Conservation (phyloP, 2,329 filamentous ascomycete species). For the Nothophaeocryptopus gaeumannii region DNA sequence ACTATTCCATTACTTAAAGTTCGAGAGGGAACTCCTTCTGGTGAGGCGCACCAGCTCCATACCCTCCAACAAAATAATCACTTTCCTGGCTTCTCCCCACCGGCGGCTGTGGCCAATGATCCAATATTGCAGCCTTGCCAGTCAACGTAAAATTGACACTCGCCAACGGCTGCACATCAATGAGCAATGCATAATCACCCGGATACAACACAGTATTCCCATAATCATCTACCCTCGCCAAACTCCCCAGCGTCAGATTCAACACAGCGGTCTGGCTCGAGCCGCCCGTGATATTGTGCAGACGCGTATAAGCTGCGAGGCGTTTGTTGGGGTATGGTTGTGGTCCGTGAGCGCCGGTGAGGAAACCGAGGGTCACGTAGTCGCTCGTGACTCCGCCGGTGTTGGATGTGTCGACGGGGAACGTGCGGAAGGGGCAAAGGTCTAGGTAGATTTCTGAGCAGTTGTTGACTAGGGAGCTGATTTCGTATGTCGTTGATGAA, state of each 20-base stretch:
- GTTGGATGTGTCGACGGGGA: conserved; percentile 50
- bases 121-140: conserved; percentile 45
- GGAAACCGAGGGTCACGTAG: conserved; percentile 53
- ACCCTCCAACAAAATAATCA: conserved; percentile 35
- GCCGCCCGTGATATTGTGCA: conserved; percentile 34
- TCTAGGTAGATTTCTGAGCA: conserved; percentile 41
- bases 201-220: conserved; percentile 56
- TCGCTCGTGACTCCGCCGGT: conserved; percentile 48
- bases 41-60: conserved; percentile 19
- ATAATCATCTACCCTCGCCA: conserved; percentile 50
- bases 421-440: conserved; percentile 43
- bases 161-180: conserved; percentile 46
- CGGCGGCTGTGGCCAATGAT: conserved; percentile 37
- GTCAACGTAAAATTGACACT: conserved; percentile 48
- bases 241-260: conserved; percentile 47
- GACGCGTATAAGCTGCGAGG: conserved; percentile 51
- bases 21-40: conserved; percentile 12
- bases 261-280: conserved; percentile 35
- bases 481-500: conserved; percentile 26
- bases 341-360: conserved; percentile 50
- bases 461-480: conserved; percentile 38
- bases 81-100: conserved; percentile 18
- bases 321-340: conserved; percentile 53
- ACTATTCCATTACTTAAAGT: neutral
- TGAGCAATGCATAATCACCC: conserved; percentile 48